These are phyloP conservation scores for Curvularia sp. DNA, from an alignment of 2,329 filamentous ascomycete genomes.

Conservation along the genomic window DNA sequence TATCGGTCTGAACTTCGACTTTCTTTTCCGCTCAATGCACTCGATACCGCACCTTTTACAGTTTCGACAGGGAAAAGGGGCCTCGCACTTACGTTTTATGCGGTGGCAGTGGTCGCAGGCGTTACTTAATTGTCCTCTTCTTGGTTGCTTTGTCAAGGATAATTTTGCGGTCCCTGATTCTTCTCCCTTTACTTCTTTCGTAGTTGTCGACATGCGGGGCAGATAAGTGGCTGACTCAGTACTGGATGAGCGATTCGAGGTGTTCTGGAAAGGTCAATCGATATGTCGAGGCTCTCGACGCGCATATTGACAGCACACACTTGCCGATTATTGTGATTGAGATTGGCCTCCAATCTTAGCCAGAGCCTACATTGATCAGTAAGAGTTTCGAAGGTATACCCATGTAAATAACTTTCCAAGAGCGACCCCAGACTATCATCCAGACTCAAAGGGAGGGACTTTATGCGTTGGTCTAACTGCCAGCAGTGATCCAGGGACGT, in stretches of 20 bases:
- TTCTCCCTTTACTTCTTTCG: not conserved
- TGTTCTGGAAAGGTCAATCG: not conserved
- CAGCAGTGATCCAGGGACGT: not conserved
- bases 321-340: slow-evolving; percentile 1
- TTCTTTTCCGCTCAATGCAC: too few relatives aligned
- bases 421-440: not conserved
- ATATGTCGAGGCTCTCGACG: slow-evolving; percentile 3
- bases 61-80: too few relatives aligned
- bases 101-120: too few relatives aligned
- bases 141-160: too few relatives aligned
- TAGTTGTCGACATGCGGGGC: not conserved
- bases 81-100: too few relatives aligned
- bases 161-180: not conserved
- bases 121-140: not conserved
- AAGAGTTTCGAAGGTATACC: not conserved
- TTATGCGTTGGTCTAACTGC: not conserved
- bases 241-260: not conserved
- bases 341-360: not conserved
- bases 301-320: too few relatives aligned
- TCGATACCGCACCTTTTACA: too few relatives aligned
- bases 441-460: too few relatives aligned
- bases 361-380: slow-evolving; percentile 2
- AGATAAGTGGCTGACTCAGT: not conserved
- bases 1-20: too few relatives aligned
- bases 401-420: slow-evolving; percentile 4